A percentile compares a stretch with the other conserved stretches of the same genome.
Evolutionary conservation across 2,329 filamentous ascomycete genomes (phyloP).

Genomic region (Aurifilum marmelostoma): DNA sequence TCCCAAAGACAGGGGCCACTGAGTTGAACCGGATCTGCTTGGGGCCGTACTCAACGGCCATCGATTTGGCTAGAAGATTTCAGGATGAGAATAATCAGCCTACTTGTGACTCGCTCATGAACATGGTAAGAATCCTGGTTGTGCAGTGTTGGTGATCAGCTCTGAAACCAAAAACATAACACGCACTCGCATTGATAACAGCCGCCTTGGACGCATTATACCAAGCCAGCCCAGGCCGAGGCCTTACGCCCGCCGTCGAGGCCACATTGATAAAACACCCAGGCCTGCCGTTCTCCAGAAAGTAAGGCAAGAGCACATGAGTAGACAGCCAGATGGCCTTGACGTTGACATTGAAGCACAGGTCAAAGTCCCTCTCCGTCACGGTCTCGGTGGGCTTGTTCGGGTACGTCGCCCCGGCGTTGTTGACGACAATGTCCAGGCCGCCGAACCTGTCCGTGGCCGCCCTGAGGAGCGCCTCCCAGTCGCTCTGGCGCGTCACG

Average conservation of each 20-base stretch:
- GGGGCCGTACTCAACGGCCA: constrained; percentile 74
- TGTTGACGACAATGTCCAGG: constrained; percentile 64
- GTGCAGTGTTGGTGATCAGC: no score
- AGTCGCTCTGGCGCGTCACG: constrained; percentile 58
- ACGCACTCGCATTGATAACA: constrained; percentile 57
- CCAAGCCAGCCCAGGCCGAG: constrained; percentile 67
- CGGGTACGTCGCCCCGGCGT: constrained; percentile 60
- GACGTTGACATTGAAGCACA: constrained; percentile 70
- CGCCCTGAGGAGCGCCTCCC: constrained; percentile 52
- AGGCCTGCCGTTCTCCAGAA: constrained; percentile 58
- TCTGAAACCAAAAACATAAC: no score
- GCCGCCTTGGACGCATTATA: constrained; percentile 73
- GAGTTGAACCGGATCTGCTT: constrained; percentile 75
- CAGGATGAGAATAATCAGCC: neutral
- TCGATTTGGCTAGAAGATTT: constrained; percentile 45
- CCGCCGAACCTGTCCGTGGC: constrained; percentile 51
- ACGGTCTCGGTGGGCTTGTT: constrained; percentile 68
- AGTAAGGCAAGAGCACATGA: constrained; percentile 62
- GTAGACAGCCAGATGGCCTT: constrained; percentile 67
- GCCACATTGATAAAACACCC: constrained; percentile 69
- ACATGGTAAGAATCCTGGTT: no score
- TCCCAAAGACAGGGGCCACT: constrained; percentile 68
- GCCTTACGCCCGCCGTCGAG: constrained; percentile 63
- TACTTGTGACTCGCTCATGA: no score
- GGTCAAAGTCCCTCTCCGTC: constrained; percentile 67